phyloP scores from a whole-genome alignment of 257 asterid species.

The Solanum neorickii region DNA sequence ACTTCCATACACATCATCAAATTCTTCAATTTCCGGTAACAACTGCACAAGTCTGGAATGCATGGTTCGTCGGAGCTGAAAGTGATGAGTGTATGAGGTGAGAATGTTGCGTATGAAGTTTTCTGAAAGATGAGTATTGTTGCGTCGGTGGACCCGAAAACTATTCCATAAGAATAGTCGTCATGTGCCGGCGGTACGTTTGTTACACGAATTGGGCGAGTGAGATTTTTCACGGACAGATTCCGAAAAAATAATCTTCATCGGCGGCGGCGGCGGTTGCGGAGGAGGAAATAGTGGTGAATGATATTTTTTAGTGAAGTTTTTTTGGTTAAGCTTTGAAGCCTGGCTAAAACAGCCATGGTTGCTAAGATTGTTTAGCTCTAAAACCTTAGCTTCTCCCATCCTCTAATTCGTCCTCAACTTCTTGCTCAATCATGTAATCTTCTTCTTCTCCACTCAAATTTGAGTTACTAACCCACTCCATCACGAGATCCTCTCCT shows the following conservation, averaged over 20 bases:
- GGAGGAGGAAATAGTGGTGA: background rate
- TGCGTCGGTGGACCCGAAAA: slow-evolving; percentile 49
- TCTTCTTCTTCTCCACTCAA: too few relatives aligned
- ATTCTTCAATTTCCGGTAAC: slow-evolving; percentile 7
- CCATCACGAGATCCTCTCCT: too few relatives aligned
- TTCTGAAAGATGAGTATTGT: slow-evolving; percentile 54
- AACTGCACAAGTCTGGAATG: slow-evolving; percentile 65
- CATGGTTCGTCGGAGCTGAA: slow-evolving; percentile 61
- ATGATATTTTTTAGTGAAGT: background rate
- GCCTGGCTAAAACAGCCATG: background rate
- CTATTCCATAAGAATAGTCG: too few relatives aligned
- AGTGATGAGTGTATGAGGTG: slow-evolving; percentile 38
- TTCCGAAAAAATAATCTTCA: background rate
- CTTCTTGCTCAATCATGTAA: too few relatives aligned
- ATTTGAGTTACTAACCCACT: too few relatives aligned
- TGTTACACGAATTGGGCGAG: too few relatives aligned
- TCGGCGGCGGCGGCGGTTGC: background rate
- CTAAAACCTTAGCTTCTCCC: too few relatives aligned
- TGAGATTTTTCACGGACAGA: too few relatives aligned
- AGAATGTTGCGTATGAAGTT: slow-evolving; percentile 66
- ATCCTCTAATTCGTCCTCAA: too few relatives aligned
- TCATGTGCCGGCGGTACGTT: too few relatives aligned
- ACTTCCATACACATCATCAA: background rate
- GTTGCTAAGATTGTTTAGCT: background rate
- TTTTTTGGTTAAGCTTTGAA: background rate